Evolutionary conservation across 768 basidiomycete genomes (phyloP), one percentile per base, ranked within the genome.

Genomic region (Daedaleopsis sinensis): DNA sequence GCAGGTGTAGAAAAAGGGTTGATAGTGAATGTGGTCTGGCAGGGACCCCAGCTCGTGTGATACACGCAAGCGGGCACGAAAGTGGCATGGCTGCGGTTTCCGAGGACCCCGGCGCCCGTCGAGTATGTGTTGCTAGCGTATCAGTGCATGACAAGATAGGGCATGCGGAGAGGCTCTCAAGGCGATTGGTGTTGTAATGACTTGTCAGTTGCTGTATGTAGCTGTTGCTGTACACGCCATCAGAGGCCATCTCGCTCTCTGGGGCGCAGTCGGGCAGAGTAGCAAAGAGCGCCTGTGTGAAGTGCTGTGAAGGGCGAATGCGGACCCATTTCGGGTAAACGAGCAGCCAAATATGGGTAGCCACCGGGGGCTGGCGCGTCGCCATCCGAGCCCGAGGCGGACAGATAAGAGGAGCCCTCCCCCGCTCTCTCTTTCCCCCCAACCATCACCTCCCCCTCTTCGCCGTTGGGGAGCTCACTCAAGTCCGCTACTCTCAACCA

Each of bases 361-460:
- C 48, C 62, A 58, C 48, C 55, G 59, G 54, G 49, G 62, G 52
- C 53, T 4, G 39, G 39, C 27, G 27, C 27, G 27, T 32, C 27
- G 27, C 18, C 3, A 11, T 18, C 39, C 13, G 39, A 13, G 39
- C 11, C 46, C 48, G 46, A 13, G 19, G 21, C 15, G 15, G 55
- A 44, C 42, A 46, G 63, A 67, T 67, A 67, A 67, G 66, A 63
- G 19, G 18, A 23, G 53, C 57, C 51, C 52, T 52, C 44, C 47
- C 62, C 57, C 43, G 49, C 59, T 38, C 46, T 19, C 56, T 49
- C 58, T 43, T 58, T 49, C 61, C 51, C 43, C 58, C 60, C 63
- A 64, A 52, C 66, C 59, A 58, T 59, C 65, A 66, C 52, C 63
- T 64, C 62, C 58, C 61, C 62, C 66, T 57, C 60, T 67, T 63